A percentile compares a stretch with the other conserved stretches of the same genome.
Evolutionary conservation across 768 basidiomycete genomes (phyloP).

Genomic region (Panellus pusillus): DNA sequence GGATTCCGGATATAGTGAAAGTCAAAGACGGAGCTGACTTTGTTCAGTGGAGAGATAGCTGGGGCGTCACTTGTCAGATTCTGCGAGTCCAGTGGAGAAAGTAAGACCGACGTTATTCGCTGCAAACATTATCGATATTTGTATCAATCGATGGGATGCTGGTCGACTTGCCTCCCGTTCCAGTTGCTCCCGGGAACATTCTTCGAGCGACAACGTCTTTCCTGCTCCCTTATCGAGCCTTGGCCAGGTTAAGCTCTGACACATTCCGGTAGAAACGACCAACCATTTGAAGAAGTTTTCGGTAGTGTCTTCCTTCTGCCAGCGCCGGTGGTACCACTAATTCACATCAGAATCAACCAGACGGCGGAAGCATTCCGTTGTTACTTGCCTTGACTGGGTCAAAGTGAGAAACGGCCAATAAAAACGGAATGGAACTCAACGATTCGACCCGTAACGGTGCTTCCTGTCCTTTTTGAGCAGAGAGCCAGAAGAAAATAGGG

Average conservation of each 20-base stretch:
- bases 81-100: neutral
- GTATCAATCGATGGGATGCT: neutral
- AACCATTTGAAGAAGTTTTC: slow-evolving; percentile 72
- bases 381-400: slow-evolving; percentile 42
- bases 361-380: neutral
- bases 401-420: neutral
- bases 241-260: neutral
- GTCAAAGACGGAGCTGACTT: slow-evolving; percentile 31
- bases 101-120: slow-evolving; percentile 42
- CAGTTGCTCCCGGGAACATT: slow-evolving; percentile 57
- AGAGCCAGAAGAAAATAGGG: neutral
- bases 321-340: slow-evolving; percentile 59
- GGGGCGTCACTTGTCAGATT: neutral
- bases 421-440: slow-evolving; percentile 35
- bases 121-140: slow-evolving; percentile 19
- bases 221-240: slow-evolving; percentile 68
- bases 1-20: neutral
- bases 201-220: slow-evolving; percentile 52
- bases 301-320: slow-evolving; percentile 56
- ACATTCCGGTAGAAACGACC: neutral
- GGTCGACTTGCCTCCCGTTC: slow-evolving; percentile 51
- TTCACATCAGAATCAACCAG: neutral
- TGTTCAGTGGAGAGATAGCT: slow-evolving; percentile 63
- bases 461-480: slow-evolving; percentile 35
- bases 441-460: slow-evolving; percentile 63